These are phyloP conservation scores for Pseudogymnoascus sp. DNA, from an alignment of 2,329 filamentous ascomycete species.

Conservation along the genomic window DNA sequence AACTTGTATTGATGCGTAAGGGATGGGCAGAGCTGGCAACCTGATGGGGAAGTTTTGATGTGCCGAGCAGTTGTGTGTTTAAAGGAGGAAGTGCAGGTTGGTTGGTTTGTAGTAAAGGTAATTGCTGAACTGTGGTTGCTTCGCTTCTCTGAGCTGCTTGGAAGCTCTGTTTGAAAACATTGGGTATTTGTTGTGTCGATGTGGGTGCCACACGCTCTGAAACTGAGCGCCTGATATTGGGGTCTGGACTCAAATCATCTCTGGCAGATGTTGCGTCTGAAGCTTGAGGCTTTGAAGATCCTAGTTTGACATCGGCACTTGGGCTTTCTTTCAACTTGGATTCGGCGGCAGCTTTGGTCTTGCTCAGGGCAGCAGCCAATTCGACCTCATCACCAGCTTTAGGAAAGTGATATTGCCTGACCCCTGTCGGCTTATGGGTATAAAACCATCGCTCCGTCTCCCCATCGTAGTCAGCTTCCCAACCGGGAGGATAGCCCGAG, in stretches of 20 bases:
- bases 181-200: conserved; percentile 4
- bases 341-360: neutral
- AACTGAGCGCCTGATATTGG: neutral
- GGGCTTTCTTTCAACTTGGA: neutral
- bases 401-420: conserved; percentile 14
- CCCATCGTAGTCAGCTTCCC: conserved; percentile 16
- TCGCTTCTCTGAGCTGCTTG: neutral
- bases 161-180: neutral
- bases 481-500: conserved; percentile 11
- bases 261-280: neutral
- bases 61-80: neutral
- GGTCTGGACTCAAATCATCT: neutral
- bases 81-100: neutral
- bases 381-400: conserved; percentile 14
- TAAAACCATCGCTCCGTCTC: conserved; percentile 14
- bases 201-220: neutral
- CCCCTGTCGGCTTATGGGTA: conserved; percentile 14
- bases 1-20: neutral
- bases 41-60: neutral
- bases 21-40: neutral
- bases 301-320: neutral
- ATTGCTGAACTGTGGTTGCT: neutral
- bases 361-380: neutral
- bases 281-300: neutral
- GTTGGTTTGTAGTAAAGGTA: neutral